Evolutionary conservation across 768 basidiomycete species (phyloP).

Genomic region (Epithele typhae): DNA sequence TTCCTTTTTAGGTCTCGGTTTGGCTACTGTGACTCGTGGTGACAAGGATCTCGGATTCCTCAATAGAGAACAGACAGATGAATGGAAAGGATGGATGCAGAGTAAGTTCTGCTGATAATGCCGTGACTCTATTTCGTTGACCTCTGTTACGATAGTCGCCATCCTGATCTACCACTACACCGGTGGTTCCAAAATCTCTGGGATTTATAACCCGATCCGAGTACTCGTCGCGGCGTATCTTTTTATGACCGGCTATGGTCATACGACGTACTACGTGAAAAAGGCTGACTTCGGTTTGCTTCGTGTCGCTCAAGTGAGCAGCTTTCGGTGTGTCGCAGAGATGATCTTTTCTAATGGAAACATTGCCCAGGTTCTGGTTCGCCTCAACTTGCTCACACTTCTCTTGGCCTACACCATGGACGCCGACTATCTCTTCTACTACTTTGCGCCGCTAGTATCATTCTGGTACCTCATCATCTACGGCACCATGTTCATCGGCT

Average conservation of each 20-base stretch:
- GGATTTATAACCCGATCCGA: slow-evolving; percentile 91
- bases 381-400: slow-evolving; percentile 81
- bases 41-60: slow-evolving; percentile 87
- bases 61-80: slow-evolving; percentile 90
- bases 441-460: slow-evolving; percentile 86
- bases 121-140: slow-evolving; percentile 1
- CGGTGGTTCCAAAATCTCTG: slow-evolving; percentile 84
- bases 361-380: slow-evolving; percentile 56
- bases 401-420: slow-evolving; percentile 87
- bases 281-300: slow-evolving; percentile 83
- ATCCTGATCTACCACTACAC: slow-evolving; percentile 93
- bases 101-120: slow-evolving; percentile 41
- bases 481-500: slow-evolving; percentile 66
- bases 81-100: slow-evolving; percentile 99
- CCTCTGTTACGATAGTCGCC: slow-evolving; percentile 45
- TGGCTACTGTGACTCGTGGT: slow-evolving; percentile 59
- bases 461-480: slow-evolving; percentile 90
- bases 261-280: slow-evolving; percentile 83
- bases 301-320: slow-evolving; percentile 64
- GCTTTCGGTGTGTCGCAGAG: neutral
- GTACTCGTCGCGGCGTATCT: slow-evolving; percentile 86
- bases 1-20: slow-evolving; percentile 49
- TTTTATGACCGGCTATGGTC: slow-evolving; percentile 93
- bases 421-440: slow-evolving; percentile 88
- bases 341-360: neutral